These are phyloP conservation scores for Uncinocarpus reesii DNA, from an alignment of 2,329 filamentous ascomycete genomes.

Conservation along the genomic window DNA sequence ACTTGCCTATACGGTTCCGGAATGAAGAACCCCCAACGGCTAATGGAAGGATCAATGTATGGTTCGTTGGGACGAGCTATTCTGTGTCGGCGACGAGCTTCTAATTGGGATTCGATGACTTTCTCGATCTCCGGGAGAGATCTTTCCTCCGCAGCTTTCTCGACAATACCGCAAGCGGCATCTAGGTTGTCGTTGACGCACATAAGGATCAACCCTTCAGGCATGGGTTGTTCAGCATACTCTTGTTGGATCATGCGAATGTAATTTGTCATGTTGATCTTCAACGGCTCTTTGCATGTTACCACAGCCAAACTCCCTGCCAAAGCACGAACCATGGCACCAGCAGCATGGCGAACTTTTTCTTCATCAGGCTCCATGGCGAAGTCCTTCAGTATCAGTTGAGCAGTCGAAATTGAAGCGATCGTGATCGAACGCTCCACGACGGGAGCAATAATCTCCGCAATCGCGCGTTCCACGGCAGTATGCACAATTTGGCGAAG, in stretches of 20 bases:
- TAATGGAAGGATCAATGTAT: constrained; percentile 72
- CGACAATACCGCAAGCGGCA: constrained; percentile 82
- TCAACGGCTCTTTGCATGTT: constrained; percentile 94
- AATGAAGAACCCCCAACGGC: constrained; percentile 85
- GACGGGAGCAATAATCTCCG: constrained; percentile 94
- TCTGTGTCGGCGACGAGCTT: constrained; percentile 65
- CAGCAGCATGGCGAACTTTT: constrained; percentile 71
- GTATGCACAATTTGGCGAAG: constrained; percentile 65
- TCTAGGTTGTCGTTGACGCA: constrained; percentile 98
- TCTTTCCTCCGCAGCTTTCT: constrained; percentile 88
- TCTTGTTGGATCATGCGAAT: constrained; percentile 71
- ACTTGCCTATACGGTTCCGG: constrained; percentile 86
- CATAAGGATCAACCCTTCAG: constrained; percentile 93
- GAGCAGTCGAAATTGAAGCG: constrained; percentile 88
- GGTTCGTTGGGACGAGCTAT: constrained; percentile 67
- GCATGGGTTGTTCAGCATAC: constrained; percentile 59
- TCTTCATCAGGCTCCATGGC: constrained; percentile 85
- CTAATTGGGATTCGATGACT: constrained; percentile 72
- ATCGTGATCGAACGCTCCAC: constrained; percentile 97
- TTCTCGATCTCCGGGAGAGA: constrained; percentile 92
- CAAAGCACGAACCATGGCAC: constrained; percentile 89
- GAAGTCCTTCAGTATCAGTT: constrained; percentile 94
- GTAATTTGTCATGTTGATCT: constrained; percentile 96
- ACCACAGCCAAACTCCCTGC: constrained; percentile 89
- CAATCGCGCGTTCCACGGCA: constrained; percentile 79